A percentile compares a stretch with the other conserved stretches of the same genome.
Conservation (phyloP, 306 rosid genomes). For the Malus sieversii region DNA sequence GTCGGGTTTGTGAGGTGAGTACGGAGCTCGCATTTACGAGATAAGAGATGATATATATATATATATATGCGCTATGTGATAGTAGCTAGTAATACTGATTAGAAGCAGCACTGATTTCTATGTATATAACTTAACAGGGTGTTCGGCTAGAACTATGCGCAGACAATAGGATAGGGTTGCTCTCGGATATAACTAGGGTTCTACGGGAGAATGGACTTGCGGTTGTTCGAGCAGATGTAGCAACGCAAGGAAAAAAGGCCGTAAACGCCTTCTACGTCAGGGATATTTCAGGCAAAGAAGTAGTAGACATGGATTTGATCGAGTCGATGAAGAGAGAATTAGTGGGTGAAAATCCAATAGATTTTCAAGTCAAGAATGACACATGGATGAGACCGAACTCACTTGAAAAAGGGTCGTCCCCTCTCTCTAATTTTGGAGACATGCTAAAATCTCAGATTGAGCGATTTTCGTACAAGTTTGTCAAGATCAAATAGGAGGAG, state of each 20-base stretch:
- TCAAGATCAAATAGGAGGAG: conserved; percentile 14
- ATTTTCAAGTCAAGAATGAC: conserved; percentile 35
- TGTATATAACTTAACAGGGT: conserved; percentile 28
- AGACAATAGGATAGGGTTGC: conserved; percentile 48
- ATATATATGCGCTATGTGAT: not conserved
- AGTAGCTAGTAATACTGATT: not conserved
- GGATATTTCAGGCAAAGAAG: conserved; percentile 53
- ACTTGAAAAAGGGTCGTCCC: conserved; percentile 13
- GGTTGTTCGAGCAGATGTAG: conserved; percentile 59
- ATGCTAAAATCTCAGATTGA: conserved; percentile 35
- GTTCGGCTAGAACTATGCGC: conserved; percentile 54
- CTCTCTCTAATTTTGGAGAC: conserved; percentile 31
- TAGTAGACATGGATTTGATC: conserved; percentile 40
- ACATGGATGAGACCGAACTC: not conserved
- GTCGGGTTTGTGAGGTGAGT: conserved; percentile 54
- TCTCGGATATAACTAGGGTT: conserved; percentile 57
- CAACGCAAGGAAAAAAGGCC: conserved; percentile 54
- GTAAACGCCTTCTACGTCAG: conserved; percentile 55
- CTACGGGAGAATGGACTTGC: conserved; percentile 59
- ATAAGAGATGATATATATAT: not conserved
- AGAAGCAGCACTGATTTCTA: not conserved
- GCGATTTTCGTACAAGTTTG: conserved; percentile 44
- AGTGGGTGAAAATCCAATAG: conserved; percentile 28
- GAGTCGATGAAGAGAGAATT: conserved; percentile 54
- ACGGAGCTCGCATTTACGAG: not conserved